phyloP scores from a whole-genome alignment of 768 basidiomycete species.

The Botryobasidium botryosum region DNA sequence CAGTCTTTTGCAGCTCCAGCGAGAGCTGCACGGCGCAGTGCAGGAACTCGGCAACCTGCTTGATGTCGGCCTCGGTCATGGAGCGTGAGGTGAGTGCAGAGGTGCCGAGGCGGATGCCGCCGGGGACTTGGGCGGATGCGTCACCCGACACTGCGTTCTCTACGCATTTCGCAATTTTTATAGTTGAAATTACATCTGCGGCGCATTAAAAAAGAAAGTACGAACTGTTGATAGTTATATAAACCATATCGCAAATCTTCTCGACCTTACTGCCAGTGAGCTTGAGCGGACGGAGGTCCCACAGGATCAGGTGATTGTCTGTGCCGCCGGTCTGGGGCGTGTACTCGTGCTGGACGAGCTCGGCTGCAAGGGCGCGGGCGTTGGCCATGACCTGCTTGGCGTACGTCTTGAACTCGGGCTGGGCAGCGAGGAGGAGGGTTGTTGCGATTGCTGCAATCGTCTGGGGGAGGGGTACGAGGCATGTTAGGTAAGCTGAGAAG shows the following conservation, averaged over 20 bases:
- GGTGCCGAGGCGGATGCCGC: constrained; percentile 92
- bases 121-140: constrained; percentile 82
- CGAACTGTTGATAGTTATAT: constrained; percentile 92
- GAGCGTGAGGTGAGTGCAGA: constrained; percentile 88
- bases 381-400: constrained; percentile 91
- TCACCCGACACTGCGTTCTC: constrained; percentile 97
- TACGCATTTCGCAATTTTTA: constrained; percentile 18
- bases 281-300: constrained; percentile 90
- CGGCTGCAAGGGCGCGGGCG: constrained; percentile 55
- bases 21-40: constrained; percentile 91
- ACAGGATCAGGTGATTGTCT: constrained; percentile 94
- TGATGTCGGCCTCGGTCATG: constrained; percentile 79
- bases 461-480: constrained; percentile 24
- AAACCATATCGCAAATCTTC: constrained; percentile 92
- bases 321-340: constrained; percentile 93
- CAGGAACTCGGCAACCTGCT: constrained; percentile 74
- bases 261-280: constrained; percentile 98
- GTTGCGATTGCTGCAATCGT: constrained; percentile 94
- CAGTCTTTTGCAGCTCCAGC: constrained; percentile 80
- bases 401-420: constrained; percentile 79
- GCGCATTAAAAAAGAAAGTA: constrained; percentile 4
- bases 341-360: constrained; percentile 68
- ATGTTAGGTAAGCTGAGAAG: constrained; percentile 1
- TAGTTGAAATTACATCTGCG: no score
- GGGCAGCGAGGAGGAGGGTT: constrained; percentile 74